Percentiles rank a stretch among this genome's conserved stretches.
Evolutionary conservation across 2,329 filamentous ascomycete genomes (phyloP).

Genomic region (Ophiosphaerella herpotricha): DNA sequence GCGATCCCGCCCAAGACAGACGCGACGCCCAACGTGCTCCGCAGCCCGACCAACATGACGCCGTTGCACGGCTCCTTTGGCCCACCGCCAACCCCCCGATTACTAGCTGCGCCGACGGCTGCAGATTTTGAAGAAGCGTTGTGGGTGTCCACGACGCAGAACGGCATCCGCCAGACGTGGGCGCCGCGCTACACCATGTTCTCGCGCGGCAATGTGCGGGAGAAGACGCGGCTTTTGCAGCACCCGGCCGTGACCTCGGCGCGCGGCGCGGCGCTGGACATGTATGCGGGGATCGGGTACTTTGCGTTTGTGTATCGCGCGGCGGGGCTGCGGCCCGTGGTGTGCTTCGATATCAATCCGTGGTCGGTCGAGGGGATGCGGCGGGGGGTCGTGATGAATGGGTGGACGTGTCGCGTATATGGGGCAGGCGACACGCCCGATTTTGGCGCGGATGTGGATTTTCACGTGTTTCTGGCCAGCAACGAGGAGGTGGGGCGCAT

Average conservation of each 20-base stretch:
- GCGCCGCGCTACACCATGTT: constrained; percentile 94
- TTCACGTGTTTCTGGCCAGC: constrained; percentile 49
- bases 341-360: constrained; percentile 86
- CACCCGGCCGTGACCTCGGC: constrained; percentile 39
- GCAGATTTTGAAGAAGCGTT: constrained; percentile 69
- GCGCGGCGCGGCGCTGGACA: constrained; percentile 62
- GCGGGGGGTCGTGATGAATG: constrained; percentile 48
- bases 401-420: constrained; percentile 38
- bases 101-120: constrained; percentile 26
- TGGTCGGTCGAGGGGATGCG: constrained; percentile 54
- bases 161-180: constrained; percentile 81
- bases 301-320: constrained; percentile 80
- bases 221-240: constrained; percentile 76
- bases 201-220: constrained; percentile 83
- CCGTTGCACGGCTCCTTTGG: constrained; percentile 79
- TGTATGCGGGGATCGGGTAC: constrained; percentile 94
- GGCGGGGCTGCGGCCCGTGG: constrained; percentile 69
- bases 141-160: constrained; percentile 78
- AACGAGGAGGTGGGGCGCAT: constrained; percentile 41
- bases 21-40: background rate
- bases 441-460: constrained; percentile 7
- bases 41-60: constrained; percentile 55
- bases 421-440: background rate
- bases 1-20: constrained; percentile 53
- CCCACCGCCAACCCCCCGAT: constrained; percentile 37